Conservation (phyloP, 768 basidiomycete species). For the Phylloporus sp. region DNA sequence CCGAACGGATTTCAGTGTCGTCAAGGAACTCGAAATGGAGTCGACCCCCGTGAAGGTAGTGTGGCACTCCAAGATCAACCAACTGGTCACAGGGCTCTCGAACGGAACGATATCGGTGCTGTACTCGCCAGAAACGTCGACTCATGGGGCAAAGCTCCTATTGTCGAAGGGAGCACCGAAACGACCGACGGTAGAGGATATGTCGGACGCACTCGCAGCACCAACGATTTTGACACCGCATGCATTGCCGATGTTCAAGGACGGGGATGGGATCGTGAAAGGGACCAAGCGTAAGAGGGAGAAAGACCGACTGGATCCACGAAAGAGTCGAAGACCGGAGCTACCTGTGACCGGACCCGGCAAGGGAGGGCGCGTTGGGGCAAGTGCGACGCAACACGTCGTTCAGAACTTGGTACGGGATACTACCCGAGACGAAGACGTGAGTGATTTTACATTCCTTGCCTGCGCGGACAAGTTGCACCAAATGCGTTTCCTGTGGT, state of each 20-base stretch:
- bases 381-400: slow-evolving; percentile 94
- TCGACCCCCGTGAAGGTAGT: slow-evolving; percentile 82
- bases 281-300: slow-evolving; percentile 87
- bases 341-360: slow-evolving; percentile 92
- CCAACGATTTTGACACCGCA: slow-evolving; percentile 92
- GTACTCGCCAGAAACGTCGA: slow-evolving; percentile 86
- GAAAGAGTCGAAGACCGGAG: slow-evolving; percentile 89
- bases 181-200: slow-evolving; percentile 79
- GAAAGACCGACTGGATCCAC: slow-evolving; percentile 80
- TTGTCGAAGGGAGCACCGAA: slow-evolving; percentile 82
- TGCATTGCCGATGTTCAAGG: slow-evolving; percentile 87
- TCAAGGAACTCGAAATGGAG: slow-evolving; percentile 62
- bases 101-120: slow-evolving; percentile 85
- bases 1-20: slow-evolving; percentile 64
- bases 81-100: slow-evolving; percentile 87
- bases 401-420: slow-evolving; percentile 93
- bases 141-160: slow-evolving; percentile 88
- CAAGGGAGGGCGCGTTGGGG: slow-evolving; percentile 89
- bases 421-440: slow-evolving; percentile 88
- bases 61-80: slow-evolving; percentile 97
- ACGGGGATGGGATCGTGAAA: slow-evolving; percentile 59
- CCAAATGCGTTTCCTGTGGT: too few relatives aligned
- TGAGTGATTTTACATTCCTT: slow-evolving; percentile 46
- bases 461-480: background rate
- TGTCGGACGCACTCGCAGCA: slow-evolving; percentile 78